These are phyloP conservation scores for Coffea eugenioides DNA, from an alignment of 257 asterid species.

Conservation along the genomic window DNA sequence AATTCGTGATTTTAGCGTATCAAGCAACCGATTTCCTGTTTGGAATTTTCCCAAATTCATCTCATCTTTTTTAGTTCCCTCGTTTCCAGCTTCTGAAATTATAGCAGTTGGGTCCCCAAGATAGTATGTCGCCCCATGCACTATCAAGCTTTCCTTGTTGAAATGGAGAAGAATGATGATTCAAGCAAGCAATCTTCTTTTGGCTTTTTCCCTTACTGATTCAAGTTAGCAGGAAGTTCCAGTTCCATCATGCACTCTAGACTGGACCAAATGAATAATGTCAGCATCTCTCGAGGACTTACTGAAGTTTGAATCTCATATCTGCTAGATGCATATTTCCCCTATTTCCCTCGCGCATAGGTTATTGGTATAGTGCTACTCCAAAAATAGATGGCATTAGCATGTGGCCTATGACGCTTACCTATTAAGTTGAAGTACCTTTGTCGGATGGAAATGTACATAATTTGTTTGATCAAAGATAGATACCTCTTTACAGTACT, in stretches of 20 bases:
- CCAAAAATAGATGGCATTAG: too few species aligned
- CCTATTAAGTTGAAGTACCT: neutral
- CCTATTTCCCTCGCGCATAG: neutral
- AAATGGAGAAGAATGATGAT: neutral
- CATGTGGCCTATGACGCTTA: neutral
- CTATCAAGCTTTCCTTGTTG: neutral
- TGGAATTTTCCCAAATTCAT: conserved; percentile 22
- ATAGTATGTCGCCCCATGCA: neutral
- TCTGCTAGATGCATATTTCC: too few species aligned
- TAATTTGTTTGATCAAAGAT: too few species aligned
- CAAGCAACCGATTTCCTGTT: conserved; percentile 21
- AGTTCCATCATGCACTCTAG: neutral
- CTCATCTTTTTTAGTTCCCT: conserved; percentile 12
- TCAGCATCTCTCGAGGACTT: neutral
- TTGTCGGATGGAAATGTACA: neutral
- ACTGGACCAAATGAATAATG: neutral
- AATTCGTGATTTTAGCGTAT: conserved; percentile 7
- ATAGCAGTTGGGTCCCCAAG: neutral
- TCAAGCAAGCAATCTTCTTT: conserved; percentile 3
- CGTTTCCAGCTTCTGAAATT: conserved; percentile 18
- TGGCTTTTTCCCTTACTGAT: neutral
- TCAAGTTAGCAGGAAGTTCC: too few species aligned
- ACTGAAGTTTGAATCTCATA: neutral
- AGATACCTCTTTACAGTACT: too few species aligned
- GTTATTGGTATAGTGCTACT: neutral